phyloP scores from a whole-genome alignment of 257 asterid species.

The Capsicum pubescens region DNA sequence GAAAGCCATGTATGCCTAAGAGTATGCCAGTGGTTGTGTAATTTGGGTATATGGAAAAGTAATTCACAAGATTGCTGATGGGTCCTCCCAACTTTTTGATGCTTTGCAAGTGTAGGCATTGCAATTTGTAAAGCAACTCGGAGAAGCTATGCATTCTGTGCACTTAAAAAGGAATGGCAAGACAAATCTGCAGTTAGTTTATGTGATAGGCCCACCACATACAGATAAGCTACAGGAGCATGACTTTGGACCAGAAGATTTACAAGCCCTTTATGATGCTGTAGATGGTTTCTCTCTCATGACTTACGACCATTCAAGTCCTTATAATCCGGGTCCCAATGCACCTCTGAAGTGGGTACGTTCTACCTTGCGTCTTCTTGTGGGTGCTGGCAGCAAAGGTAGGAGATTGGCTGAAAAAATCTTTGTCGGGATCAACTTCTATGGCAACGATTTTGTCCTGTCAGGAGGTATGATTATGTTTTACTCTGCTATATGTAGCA shows the following conservation, averaged over 20 bases:
- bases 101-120: conserved; percentile 61
- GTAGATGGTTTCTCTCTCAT: conserved; percentile 95
- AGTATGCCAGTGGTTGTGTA: neutral
- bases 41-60: neutral
- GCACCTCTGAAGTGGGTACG: conserved; percentile 93
- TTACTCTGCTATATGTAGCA: neutral
- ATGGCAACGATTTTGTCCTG: conserved; percentile 79
- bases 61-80: conserved; percentile 34
- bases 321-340: conserved; percentile 96
- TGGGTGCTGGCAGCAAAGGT: conserved; percentile 42
- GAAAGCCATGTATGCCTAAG: neutral
- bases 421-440: conserved; percentile 82
- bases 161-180: conserved; percentile 45
- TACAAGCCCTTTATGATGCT: conserved; percentile 54
- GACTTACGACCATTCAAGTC: conserved; percentile 96
- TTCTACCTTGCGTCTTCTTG: conserved; percentile 65
- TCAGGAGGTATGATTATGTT: conserved; percentile 69
- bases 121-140: conserved; percentile 76
- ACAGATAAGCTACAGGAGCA: conserved; percentile 64
- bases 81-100: conserved; percentile 27
- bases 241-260: conserved; percentile 89
- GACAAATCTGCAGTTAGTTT: conserved; percentile 64
- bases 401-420: conserved; percentile 57
- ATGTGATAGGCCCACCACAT: conserved; percentile 89
- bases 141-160: conserved; percentile 78